Base-by-base conservation (phyloP, 2,329 filamentous ascomycete species). In the Beauveria sp. region DNA sequence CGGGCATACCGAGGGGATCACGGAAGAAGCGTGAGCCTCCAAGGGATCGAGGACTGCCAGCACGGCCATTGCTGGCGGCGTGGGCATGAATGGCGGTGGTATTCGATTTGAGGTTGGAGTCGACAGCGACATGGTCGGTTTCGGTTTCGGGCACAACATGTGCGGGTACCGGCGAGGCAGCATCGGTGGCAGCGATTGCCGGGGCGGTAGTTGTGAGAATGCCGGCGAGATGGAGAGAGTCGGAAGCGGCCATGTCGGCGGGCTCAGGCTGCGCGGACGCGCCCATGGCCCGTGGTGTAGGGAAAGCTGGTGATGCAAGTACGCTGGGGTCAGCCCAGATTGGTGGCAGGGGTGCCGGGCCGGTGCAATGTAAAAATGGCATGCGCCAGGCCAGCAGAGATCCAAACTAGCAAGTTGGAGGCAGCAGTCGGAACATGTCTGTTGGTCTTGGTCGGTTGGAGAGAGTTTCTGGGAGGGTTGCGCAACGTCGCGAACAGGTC, bases 11-110 rank as follows among this genome's bases (percentile, higher is more conserved):
- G 2, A 69, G 64, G 12, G 68, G 63, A 20, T 75, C 74, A 57
- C 72, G 69, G n/a, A 75, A 68, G 62, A 76, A 76, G 51, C 74
- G 73, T 14, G 71, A 67, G 52, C 68, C 70, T 14, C 64, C 64
- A 43, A 69, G 61, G 16, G 68, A 64, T 10, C 64, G 67, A 28
- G 67, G 67, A 50, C 67, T 72, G 6, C 62, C 69, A 65, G 72
- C 68, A 57, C 64, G 64, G 9, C 48, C 31, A 42, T 49, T 63
- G 16, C 42, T 40, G 14, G 53, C 45, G 24, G 61, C 62, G 26
- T 64, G 51, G 10, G 51, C 16, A 22, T 54, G 43, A 22, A 9
- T 18, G 14, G 6, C 9, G 55, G 66, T 64, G 53, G 64, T 66
- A 28, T 58, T 57, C 64, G 52, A 52, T 58, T 64, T 62, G 66